Conservation (phyloP, 352 stramenopile species). For the Phytophthora ramorum region DNA sequence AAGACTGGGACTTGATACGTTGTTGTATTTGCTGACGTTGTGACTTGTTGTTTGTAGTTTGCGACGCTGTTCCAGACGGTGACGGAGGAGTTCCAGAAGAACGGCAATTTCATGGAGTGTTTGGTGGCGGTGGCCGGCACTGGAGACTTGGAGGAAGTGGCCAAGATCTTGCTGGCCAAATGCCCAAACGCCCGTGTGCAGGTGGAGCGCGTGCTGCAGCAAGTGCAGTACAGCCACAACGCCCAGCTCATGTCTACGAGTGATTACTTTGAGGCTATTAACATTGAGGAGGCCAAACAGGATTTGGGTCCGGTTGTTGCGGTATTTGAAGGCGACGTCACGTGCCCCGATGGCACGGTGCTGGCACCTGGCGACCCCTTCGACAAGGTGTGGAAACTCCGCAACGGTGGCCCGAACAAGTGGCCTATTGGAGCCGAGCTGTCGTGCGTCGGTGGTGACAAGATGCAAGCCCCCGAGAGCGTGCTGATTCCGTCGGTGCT, state of each 20-base stretch:
- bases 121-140: constrained; percentile 57
- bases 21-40: background rate
- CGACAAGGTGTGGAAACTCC: constrained; percentile 89
- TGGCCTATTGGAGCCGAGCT: constrained; percentile 79
- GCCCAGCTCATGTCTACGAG: constrained; percentile 71
- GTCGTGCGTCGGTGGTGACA: constrained; percentile 74
- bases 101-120: constrained; percentile 59
- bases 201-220: constrained; percentile 76
- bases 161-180: constrained; percentile 78
- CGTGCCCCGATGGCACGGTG: constrained; percentile 84
- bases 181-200: constrained; percentile 75
- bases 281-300: constrained; percentile 72
- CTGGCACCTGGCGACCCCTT: constrained; percentile 72
- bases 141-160: constrained; percentile 72
- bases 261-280: constrained; percentile 79
- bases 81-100: constrained; percentile 67
- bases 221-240: constrained; percentile 76
- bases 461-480: constrained; percentile 77
- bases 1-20: no score
- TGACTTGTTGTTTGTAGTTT: constrained; percentile 41
- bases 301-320: constrained; percentile 72
- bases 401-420: constrained; percentile 80
- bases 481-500: constrained; percentile 75
- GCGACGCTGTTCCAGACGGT: constrained; percentile 69
- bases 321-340: constrained; percentile 90